Evolutionary conservation across 352 stramenopile species (phyloP).

Genomic region (Phytophthora sojae): DNA sequence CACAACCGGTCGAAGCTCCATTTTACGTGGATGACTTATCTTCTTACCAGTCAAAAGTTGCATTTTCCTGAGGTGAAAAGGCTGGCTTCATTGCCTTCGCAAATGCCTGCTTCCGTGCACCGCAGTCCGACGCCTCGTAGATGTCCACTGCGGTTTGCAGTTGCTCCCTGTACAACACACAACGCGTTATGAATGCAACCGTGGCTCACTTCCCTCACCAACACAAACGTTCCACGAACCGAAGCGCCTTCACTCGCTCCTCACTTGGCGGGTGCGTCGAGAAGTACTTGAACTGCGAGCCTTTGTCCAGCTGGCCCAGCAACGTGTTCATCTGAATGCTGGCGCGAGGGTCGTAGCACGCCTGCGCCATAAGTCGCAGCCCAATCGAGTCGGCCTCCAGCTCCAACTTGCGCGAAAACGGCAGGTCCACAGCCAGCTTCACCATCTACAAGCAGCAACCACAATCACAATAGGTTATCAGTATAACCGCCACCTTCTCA

Average conservation of each 20-base stretch:
- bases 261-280: slow-evolving; percentile 75
- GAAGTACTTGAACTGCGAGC: slow-evolving; percentile 69
- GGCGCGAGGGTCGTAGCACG: slow-evolving; percentile 63
- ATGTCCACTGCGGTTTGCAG: slow-evolving; percentile 52
- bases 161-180: slow-evolving; percentile 37
- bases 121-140: slow-evolving; percentile 54
- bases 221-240: slow-evolving; percentile 29
- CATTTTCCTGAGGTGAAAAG: slow-evolving; percentile 32
- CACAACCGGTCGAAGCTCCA: no score
- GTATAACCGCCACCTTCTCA: no score
- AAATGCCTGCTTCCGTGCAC: slow-evolving; percentile 44
- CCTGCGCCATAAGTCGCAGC: slow-evolving; percentile 62
- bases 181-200: neutral
- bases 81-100: slow-evolving; percentile 36
- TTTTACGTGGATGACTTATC: no score
- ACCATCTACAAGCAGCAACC: slow-evolving; percentile 41
- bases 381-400: slow-evolving; percentile 66
- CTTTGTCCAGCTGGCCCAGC: slow-evolving; percentile 39
- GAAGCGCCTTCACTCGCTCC: slow-evolving; percentile 60
- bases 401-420: slow-evolving; percentile 64
- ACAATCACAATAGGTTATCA: neutral
- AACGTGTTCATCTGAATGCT: slow-evolving; percentile 65
- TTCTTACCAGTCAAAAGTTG: slow-evolving; percentile 29
- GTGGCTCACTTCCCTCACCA: neutral
- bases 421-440: slow-evolving; percentile 60